Percentiles rank a stretch among this genome's conserved stretches.
Conservation (phyloP, 176 grass and related monocot species). For the Hyparrhenia diplandra region DNA sequence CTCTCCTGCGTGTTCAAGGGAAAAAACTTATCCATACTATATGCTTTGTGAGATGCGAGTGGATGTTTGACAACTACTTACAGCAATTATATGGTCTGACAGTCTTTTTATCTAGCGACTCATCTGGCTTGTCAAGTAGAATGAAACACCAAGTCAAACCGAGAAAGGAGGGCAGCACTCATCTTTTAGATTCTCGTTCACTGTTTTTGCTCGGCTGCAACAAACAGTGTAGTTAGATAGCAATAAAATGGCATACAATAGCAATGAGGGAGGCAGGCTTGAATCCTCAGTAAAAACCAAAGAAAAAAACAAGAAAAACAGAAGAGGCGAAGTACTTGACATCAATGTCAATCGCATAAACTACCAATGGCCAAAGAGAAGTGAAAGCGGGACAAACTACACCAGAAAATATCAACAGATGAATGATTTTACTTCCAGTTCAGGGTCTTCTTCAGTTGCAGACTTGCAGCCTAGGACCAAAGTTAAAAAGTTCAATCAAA, state of each 20-base stretch:
- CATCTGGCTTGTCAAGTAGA: conserved; percentile 82
- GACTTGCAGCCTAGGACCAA: background rate
- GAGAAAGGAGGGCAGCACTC: conserved; percentile 81
- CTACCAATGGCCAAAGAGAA: background rate
- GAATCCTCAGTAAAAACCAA: background rate
- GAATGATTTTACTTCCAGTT: conserved; percentile 2
- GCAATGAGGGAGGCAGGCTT: background rate
- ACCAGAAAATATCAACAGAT: background rate
- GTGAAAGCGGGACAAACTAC: background rate
- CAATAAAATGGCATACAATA: background rate
- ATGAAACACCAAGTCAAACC: conserved; percentile 97
- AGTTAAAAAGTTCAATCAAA: background rate
- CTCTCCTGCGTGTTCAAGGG: too few relatives aligned
- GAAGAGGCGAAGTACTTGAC: background rate
- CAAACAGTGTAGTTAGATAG: conserved; percentile 9
- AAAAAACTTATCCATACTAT: too few relatives aligned
- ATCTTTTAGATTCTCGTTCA: conserved; percentile 90
- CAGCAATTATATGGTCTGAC: conserved; percentile 86
- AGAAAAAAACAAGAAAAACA: background rate
- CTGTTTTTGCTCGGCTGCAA: conserved; percentile 86
- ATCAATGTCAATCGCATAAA: background rate
- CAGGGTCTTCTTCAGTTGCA: too few relatives aligned
- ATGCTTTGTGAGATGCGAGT: too few relatives aligned
- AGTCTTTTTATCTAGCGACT: conserved; percentile 75
- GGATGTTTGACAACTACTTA: conserved; percentile 33